phyloP scores from a whole-genome alignment of 192 early-diverging fungal species.

The Podila horticola region DNA sequence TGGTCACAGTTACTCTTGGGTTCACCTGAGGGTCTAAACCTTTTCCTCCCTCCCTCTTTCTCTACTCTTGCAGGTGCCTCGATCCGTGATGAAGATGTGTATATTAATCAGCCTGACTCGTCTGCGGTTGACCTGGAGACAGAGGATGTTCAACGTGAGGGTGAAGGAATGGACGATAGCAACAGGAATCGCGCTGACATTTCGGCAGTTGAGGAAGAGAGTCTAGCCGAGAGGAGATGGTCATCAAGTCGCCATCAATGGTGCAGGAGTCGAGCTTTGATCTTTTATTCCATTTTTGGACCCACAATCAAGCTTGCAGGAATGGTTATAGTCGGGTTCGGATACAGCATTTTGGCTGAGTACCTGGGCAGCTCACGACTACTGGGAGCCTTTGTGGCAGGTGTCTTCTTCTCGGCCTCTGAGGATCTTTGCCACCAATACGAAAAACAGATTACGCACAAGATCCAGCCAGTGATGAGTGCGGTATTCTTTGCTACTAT shows the following conservation, averaged over 20 bases:
- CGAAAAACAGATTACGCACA: constrained; percentile 9
- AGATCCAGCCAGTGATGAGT: constrained; percentile 21
- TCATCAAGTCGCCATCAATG: background rate
- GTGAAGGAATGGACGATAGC: too few relatives aligned
- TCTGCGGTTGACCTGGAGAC: background rate
- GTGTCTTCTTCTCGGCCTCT: constrained; percentile 37
- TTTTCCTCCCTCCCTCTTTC: too few relatives aligned
- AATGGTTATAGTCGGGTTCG: constrained; percentile 22
- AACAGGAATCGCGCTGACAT: background rate
- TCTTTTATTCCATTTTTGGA: background rate
- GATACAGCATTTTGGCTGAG: constrained; percentile 45
- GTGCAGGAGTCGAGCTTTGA: background rate
- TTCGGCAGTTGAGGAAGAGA: constrained; percentile 8
- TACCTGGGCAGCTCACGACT: constrained; percentile 48
- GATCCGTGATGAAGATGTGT: too few relatives aligned
- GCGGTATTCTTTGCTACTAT: constrained; percentile 51
- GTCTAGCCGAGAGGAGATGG: background rate
- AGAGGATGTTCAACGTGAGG: background rate
- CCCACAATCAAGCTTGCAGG: constrained; percentile 19
- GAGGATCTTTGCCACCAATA: background rate
- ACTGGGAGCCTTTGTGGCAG: constrained; percentile 45
- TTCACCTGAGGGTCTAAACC: too few relatives aligned
- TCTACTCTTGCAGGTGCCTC: too few relatives aligned
- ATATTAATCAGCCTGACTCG: too few relatives aligned
- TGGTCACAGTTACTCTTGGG: background rate